A percentile compares a stretch with the other conserved stretches of the same genome.
Conservation (phyloP, 2,329 filamentous ascomycete genomes). For the Colletotrichum lini region DNA sequence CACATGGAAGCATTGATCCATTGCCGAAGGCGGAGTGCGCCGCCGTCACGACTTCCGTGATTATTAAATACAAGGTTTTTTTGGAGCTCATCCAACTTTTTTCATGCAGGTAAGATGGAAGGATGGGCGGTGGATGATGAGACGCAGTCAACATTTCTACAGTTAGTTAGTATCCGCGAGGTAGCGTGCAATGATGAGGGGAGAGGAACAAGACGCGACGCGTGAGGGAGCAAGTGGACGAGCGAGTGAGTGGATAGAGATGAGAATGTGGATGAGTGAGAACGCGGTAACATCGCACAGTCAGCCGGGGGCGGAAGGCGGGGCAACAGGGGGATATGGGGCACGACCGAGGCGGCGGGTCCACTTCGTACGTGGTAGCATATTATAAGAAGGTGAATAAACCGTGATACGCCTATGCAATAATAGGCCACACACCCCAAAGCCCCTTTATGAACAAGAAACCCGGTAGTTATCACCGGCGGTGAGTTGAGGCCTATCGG, state of each 20-base stretch:
- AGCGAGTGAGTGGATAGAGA: slow-evolving; percentile 3
- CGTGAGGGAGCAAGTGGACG: slow-evolving; percentile 6
- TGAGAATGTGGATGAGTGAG: slow-evolving; percentile 24
- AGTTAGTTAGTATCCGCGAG: slow-evolving; percentile 4
- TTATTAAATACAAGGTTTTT: too few species aligned
- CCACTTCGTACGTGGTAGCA: background rate
- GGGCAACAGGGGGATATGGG: slow-evolving; percentile 15
- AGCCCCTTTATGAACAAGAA: background rate
- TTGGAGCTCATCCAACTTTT: background rate
- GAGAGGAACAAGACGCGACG: background rate
- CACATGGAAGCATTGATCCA: background rate
- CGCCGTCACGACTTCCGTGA: background rate
- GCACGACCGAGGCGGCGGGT: background rate
- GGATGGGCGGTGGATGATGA: slow-evolving; percentile 28
- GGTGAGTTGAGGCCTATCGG: slow-evolving; percentile 14
- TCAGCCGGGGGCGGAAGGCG: slow-evolving; percentile 21
- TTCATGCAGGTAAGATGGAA: slow-evolving; percentile 37
- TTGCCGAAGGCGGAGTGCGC: background rate
- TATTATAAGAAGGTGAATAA: slow-evolving; percentile 28
- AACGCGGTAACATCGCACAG: background rate
- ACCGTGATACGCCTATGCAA: background rate
- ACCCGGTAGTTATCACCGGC: slow-evolving; percentile 10
- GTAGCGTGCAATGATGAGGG: slow-evolving; percentile 4
- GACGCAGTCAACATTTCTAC: slow-evolving; percentile 23
- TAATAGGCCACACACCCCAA: background rate